Evolutionary conservation across 2,329 filamentous ascomycete genomes (phyloP).

Genomic region (Stagonosporopsis vannaccii): DNA sequence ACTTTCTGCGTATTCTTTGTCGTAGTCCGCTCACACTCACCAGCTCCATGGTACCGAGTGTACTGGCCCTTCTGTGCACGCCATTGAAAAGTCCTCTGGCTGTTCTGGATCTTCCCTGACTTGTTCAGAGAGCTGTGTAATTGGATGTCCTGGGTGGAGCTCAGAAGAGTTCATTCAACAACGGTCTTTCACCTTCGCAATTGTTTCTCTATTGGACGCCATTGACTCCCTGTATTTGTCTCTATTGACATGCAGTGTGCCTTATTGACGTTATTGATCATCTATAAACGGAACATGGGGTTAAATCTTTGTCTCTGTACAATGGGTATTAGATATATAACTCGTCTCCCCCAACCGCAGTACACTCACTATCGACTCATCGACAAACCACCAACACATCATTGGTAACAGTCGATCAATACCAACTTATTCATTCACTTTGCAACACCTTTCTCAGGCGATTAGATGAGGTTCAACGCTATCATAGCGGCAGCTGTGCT

Average conservation of each 20-base stretch:
- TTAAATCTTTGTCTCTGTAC: constrained; percentile 8
- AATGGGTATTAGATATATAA: constrained; percentile 8
- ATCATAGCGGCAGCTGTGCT: constrained; percentile 52
- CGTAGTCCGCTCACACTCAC: constrained; percentile 4
- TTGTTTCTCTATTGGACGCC: constrained; percentile 18
- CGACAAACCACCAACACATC: constrained; percentile 7
- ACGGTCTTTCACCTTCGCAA: constrained; percentile 21
- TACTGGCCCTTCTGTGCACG: constrained; percentile 11
- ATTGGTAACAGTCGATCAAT: constrained; percentile 21
- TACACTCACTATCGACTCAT: constrained; percentile 20
- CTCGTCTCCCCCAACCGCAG: not conserved
- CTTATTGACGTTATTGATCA: constrained; percentile 33
- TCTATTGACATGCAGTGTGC: constrained; percentile 20
- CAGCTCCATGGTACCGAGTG: constrained; percentile 6
- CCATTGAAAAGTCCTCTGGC: not conserved
- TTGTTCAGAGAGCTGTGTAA: not conserved
- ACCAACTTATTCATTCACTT: constrained; percentile 20
- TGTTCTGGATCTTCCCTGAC: constrained; percentile 12
- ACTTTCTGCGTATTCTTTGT: constrained; percentile 20
- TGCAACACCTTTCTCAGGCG: constrained; percentile 23
- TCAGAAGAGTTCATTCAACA: constrained; percentile 22
- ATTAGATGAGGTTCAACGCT: constrained; percentile 58
- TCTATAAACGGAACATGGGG: constrained; percentile 1
- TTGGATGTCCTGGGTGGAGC: constrained; percentile 11
- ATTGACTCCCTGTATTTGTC: constrained; percentile 4